Evolutionary conservation across 2,329 filamentous ascomycete species (phyloP), one percentile per base, ranked within the genome.

Genomic region (Aspergillus pseudotamarii): DNA sequence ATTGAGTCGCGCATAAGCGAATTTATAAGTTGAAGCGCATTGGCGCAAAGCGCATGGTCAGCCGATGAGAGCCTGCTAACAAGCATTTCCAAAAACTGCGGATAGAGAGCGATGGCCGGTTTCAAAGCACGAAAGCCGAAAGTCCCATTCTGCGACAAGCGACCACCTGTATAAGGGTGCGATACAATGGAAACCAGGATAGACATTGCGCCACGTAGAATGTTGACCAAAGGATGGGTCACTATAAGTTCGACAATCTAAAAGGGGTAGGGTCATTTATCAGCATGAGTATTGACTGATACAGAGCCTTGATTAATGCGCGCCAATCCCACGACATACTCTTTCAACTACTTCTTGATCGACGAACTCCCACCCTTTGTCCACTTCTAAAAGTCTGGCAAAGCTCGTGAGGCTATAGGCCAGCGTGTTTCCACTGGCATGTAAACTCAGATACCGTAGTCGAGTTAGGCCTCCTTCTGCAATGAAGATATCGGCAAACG

Each of bases 401-500:
- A 98, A 86, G 72, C 92, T 95, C 69, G 96, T 94, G 64, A 99
- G 84, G 65, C 94, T 92, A 80, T 99, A 99, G 64, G 95, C 95
- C 74, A 99, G 84, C 1, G 95, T 98, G 79, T 99, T 99, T 63
- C 95, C 95, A 62, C 88, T 91, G 34, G 94, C 89, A 68, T 88
- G 87, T 84, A 98, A 88, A 67, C 95, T 93, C 59, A 98, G 84
- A 61, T 91, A 89, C 59, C 93, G 88, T 72, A 99, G 82, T 69
- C 94, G 89, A 69, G 89, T 85, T 68, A 98, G 84, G 4, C 95
- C 95, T 62, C 93, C 93, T 57, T 93, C 91, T 58, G 91, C 89
- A 66, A 98, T 96, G 81, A 99, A 99, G 71, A 96, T 89, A 78
- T 98, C 95, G 73, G 95, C 95, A 78, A 98, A 98, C 57, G 93